These are phyloP conservation scores for Pseudogymnoascus sp. DNA, from an alignment of 2,329 filamentous ascomycete species.

Conservation along the genomic window DNA sequence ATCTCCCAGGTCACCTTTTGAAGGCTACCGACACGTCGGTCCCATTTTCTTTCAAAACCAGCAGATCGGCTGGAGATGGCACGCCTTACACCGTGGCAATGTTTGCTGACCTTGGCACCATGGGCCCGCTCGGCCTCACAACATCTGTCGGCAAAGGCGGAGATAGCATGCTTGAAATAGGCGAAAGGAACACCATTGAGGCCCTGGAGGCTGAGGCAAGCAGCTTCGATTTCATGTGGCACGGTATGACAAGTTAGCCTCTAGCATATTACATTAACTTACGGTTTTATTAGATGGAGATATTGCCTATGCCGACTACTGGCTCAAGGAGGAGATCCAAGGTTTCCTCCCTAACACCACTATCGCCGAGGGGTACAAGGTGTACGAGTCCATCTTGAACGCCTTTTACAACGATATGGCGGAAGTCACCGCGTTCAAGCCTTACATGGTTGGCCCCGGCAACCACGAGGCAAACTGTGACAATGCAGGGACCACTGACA, in stretches of 20 bases:
- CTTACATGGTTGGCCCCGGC: conserved; percentile 50
- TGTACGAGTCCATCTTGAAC: conserved; percentile 49
- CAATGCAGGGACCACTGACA: conserved; percentile 22
- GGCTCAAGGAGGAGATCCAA: conserved; percentile 28
- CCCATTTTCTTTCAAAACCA: conserved; percentile 21
- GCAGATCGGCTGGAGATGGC: conserved; percentile 18
- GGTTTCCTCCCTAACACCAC: conserved; percentile 36
- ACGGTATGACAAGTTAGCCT: conserved; percentile 13
- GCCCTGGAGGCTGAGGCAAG: conserved; percentile 7
- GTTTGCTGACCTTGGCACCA: conserved; percentile 16
- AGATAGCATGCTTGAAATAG: conserved; percentile 7
- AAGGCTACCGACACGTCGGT: not conserved
- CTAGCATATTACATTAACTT: not conserved
- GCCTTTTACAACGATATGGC: conserved; percentile 49
- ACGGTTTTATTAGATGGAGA: conserved; percentile 28
- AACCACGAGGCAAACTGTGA: conserved; percentile 51
- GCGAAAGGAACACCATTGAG: conserved; percentile 16
- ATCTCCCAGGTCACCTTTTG: conserved; percentile 15
- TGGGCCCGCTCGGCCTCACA: conserved; percentile 16
- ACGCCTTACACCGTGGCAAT: conserved; percentile 21
- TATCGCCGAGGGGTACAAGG: conserved; percentile 41
- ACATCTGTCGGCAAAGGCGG: conserved; percentile 12
- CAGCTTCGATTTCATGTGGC: conserved; percentile 17
- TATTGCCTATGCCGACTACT: conserved; percentile 52
- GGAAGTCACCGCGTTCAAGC: conserved; percentile 44